phyloP scores from a whole-genome alignment of 1,139 yeast genomes.

The Wickerhamomyces sp. region DNA sequence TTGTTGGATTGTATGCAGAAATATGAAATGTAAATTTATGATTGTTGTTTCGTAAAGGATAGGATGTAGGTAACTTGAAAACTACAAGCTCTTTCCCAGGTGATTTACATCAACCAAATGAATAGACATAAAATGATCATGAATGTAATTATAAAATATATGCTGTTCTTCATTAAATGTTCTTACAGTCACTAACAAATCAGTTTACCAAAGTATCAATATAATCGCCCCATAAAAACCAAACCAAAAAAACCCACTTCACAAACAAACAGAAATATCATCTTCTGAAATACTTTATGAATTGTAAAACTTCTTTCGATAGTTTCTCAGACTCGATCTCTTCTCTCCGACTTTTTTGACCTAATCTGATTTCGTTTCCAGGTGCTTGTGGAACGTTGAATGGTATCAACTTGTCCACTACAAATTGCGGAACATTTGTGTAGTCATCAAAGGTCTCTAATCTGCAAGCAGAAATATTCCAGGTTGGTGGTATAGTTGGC shows the following conservation, averaged over 20 bases:
- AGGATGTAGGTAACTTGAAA: neutral
- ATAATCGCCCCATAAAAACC: neutral
- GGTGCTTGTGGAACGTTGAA: slow-evolving; percentile 19
- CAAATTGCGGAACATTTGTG: slow-evolving; percentile 22
- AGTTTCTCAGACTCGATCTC: slow-evolving; percentile 17
- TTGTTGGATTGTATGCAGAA: no score
- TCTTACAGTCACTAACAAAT: neutral
- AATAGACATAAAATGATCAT: neutral
- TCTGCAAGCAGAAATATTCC: slow-evolving; percentile 22
- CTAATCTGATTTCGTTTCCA: slow-evolving; percentile 23
- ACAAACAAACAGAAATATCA: slow-evolving; percentile 2
- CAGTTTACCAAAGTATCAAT: neutral
- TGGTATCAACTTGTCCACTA: slow-evolving; percentile 22
- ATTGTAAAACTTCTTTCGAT: slow-evolving; percentile 21
- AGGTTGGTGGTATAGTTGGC: slow-evolving; percentile 20
- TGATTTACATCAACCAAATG: no score
- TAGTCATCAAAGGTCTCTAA: slow-evolving; percentile 21
- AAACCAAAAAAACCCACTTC: neutral
- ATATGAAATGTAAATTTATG: no score
- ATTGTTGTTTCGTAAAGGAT: no score
- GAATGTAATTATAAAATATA: neutral
- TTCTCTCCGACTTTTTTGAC: slow-evolving; percentile 19
- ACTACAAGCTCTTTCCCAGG: neutral
- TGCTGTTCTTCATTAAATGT: neutral
- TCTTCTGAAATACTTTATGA: slow-evolving; percentile 21